phyloP scores from a whole-genome alignment of 176 grass and related monocot genomes.

The Oryza brachyantha region DNA sequence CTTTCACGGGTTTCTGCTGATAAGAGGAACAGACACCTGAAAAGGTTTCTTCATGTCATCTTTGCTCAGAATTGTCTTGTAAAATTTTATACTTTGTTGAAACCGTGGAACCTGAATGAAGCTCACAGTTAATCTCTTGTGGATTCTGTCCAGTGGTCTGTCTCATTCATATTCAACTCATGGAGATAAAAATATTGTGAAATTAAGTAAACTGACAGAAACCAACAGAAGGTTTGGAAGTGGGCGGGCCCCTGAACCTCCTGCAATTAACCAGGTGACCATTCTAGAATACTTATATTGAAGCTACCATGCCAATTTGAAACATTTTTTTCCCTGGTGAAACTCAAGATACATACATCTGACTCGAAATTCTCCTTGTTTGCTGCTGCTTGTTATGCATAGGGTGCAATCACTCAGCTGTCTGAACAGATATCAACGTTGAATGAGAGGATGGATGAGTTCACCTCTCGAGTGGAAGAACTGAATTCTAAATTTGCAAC shows the following conservation, averaged over 20 bases:
- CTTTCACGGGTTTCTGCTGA: slow-evolving; percentile 81
- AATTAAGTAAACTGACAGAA: slow-evolving; percentile 75
- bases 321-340: slow-evolving; percentile 6
- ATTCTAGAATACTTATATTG: slow-evolving; percentile 4
- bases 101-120: slow-evolving; percentile 30
- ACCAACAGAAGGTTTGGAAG: slow-evolving; percentile 69
- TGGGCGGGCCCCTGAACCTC: slow-evolving; percentile 47
- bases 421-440: slow-evolving; percentile 89
- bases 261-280: slow-evolving; percentile 69
- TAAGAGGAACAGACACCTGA: slow-evolving; percentile 74
- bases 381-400: slow-evolving; percentile 13
- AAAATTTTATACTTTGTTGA: slow-evolving; percentile 10
- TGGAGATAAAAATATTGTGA: slow-evolving; percentile 83
- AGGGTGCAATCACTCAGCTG: slow-evolving; percentile 78
- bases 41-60: slow-evolving; percentile 53
- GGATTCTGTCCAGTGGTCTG: slow-evolving; percentile 59
- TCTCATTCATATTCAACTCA: slow-evolving; percentile 88
- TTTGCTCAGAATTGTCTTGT: slow-evolving; percentile 16
- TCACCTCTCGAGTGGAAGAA: slow-evolving; percentile 88
- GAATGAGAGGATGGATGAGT: slow-evolving; percentile 96
- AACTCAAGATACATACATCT: background rate
- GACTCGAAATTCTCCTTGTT: slow-evolving; percentile 10
- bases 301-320: slow-evolving; percentile 2
- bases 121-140: slow-evolving; percentile 23
- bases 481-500: slow-evolving; percentile 65